Base-by-base conservation (phyloP, 371 early-diverging fungal species). In the Funneliformis caledonium region DNA sequence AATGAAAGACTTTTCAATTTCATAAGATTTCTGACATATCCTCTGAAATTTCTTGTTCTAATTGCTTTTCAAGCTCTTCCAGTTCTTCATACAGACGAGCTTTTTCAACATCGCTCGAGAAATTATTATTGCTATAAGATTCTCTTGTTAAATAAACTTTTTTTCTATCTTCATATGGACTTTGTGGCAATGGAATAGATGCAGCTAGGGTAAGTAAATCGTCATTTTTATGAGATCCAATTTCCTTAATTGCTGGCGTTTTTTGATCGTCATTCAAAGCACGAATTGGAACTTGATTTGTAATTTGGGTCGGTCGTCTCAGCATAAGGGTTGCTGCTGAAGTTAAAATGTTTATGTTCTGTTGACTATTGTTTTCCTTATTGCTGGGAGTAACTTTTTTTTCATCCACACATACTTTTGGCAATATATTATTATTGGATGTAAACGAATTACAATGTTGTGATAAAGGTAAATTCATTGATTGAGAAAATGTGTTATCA, bases 61-160 rank as follows among this genome's bases (percentile, higher is more conserved):
- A 26, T 42, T 68, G 68, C 45, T 68, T 68, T 45, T 68, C 68
- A 16, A 68, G 68, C 43, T 68, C 42, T 68, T 68, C 68, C 19
- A 68, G 43, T 9, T 68, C 68, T 68, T 68, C 68, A 12, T 37
- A 68, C 43, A 68, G 19, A 19, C 68, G 33, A 45, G 42, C 31
- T 19, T 68, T 19, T 14, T 68, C 68, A 68, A 45, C 68, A n/a
- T 52, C 52, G 19, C 37, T 68, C 16, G 68, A 42, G 9, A 68
- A 42, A 16, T 68, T 31, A 10, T 42, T 68, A 7, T 42, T 42
- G 43, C 43, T 68, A 14, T 42, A 42, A 22, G 4, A 52, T 52
- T 19, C 52, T 19, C 14, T 52, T 19, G 52, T 52, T 19, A 52
- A 5, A 52, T 52, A 14, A 19, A 16, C 19, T n/a, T 68, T 42